Conservation (phyloP, 495 filamentous ascomycete genomes). For the Chaetomium tenue region DNA sequence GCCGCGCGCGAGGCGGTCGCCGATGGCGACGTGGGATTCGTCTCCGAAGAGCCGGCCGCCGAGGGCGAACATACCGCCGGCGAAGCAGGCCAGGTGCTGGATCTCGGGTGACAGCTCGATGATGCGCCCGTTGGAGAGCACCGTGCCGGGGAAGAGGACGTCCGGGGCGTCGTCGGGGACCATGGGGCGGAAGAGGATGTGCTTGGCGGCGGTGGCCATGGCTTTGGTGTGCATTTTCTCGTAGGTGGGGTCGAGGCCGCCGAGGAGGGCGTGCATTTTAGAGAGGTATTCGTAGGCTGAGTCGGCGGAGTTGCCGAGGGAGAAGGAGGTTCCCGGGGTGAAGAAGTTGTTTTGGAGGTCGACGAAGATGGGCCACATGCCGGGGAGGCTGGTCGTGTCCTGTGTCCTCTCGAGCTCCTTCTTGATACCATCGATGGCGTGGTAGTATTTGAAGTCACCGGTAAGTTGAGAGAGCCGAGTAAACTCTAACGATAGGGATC, state of each 20-base stretch:
- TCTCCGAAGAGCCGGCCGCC: conserved; percentile 73
- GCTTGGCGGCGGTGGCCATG: conserved; percentile 60
- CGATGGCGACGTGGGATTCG: conserved; percentile 70
- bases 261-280: conserved; percentile 56
- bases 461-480: conserved; percentile 82
- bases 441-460: conserved; percentile 75
- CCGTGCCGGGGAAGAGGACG: conserved; percentile 62
- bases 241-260: conserved; percentile 43
- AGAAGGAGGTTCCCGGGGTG: conserved; percentile 49
- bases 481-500: conserved; percentile 79
- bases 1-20: conserved; percentile 77
- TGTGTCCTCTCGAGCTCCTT: conserved; percentile 70
- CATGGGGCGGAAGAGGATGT: conserved; percentile 68
- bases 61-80: conserved; percentile 87
- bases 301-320: conserved; percentile 70
- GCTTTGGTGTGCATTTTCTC: conserved; percentile 51
- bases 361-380: conserved; percentile 76
- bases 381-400: conserved; percentile 64
- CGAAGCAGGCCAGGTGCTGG: conserved; percentile 68
- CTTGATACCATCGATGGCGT: conserved; percentile 76
- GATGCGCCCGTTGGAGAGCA: conserved; percentile 26
- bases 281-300: conserved; percentile 89
- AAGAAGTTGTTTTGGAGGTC: conserved; percentile 48
- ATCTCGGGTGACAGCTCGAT: conserved; percentile 39
- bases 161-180: conserved; percentile 56